Percentiles rank a stretch among this genome's conserved stretches.
phyloP scores from a whole-genome alignment of 2,329 filamentous ascomycete genomes.

The Pseudopyricularia cyperi region DNA sequence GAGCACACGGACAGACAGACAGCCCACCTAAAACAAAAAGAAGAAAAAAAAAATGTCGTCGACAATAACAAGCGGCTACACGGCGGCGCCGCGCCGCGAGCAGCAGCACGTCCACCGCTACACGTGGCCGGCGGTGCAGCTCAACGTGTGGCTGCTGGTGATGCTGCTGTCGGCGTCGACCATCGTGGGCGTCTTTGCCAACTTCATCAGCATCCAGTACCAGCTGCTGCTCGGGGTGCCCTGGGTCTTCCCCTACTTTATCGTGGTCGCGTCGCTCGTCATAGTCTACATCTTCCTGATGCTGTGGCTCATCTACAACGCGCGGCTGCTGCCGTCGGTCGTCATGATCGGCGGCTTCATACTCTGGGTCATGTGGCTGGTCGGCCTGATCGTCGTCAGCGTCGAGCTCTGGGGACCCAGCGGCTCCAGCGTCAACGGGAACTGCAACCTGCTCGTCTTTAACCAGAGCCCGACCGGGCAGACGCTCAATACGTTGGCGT shows the following conservation, averaged over 20 bases:
- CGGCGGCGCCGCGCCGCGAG: constrained; percentile 28
- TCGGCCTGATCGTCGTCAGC: constrained; percentile 47
- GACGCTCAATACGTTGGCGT: constrained; percentile 43
- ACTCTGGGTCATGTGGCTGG: constrained; percentile 55
- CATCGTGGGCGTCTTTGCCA: constrained; percentile 48
- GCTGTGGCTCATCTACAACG: constrained; percentile 48
- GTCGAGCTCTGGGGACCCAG: constrained; percentile 51
- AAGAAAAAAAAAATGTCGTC: constrained; percentile 22
- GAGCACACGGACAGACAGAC: background rate
- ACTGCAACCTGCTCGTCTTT: constrained; percentile 47
- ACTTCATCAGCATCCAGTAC: constrained; percentile 45
- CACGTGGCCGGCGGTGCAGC: constrained; percentile 55
- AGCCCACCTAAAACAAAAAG: too few species aligned
- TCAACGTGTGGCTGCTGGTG: constrained; percentile 55
- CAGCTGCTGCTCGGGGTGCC: constrained; percentile 41
- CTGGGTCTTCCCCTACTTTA: constrained; percentile 58
- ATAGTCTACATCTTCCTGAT: constrained; percentile 54
- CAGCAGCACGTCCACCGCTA: constrained; percentile 43
- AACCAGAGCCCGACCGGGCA: constrained; percentile 34
- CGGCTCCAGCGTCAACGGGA: constrained; percentile 39
- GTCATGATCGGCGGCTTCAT: constrained; percentile 53
- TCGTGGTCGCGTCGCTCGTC: constrained; percentile 43
- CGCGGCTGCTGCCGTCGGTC: constrained; percentile 46
- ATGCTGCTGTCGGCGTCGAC: constrained; percentile 47
- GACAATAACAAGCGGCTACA: constrained; percentile 26